Conservation (phyloP, 257 asterid species). For the Nicotiana paniculata region DNA sequence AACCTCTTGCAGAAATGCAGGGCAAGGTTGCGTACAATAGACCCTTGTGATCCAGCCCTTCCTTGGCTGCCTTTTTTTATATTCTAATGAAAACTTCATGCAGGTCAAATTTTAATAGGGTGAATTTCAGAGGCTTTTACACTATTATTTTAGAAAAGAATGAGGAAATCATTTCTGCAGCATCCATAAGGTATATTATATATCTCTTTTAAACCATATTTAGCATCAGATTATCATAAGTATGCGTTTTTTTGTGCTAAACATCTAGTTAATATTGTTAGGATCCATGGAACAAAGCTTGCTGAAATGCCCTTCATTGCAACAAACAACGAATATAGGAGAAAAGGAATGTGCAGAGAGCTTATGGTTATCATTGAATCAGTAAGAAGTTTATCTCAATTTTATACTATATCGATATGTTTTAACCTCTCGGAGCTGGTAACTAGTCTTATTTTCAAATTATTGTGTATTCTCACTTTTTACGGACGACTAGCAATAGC, state of each 20-base stretch:
- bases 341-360: constrained; percentile 52
- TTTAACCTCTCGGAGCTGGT: background rate
- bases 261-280: background rate
- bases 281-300: constrained; percentile 52
- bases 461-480: background rate
- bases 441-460: background rate
- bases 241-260: background rate
- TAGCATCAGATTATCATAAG: no score
- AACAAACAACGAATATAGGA: constrained; percentile 32
- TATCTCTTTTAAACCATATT: background rate
- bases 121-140: constrained; percentile 39
- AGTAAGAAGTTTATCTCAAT: constrained; percentile 10
- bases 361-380: constrained; percentile 46
- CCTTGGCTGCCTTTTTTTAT: background rate
- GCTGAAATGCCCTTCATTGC: constrained; percentile 69
- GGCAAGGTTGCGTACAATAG: no score
- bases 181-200: constrained; percentile 40
- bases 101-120: constrained; percentile 47
- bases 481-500: background rate
- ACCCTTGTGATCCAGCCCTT: no score
- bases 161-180: constrained; percentile 53
- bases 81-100: constrained; percentile 3
- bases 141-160: constrained; percentile 51
- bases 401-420: background rate
- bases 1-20: no score